Evolutionary conservation across 805 yeast species (phyloP).

Genomic region (Isabelozyma rhagii): DNA sequence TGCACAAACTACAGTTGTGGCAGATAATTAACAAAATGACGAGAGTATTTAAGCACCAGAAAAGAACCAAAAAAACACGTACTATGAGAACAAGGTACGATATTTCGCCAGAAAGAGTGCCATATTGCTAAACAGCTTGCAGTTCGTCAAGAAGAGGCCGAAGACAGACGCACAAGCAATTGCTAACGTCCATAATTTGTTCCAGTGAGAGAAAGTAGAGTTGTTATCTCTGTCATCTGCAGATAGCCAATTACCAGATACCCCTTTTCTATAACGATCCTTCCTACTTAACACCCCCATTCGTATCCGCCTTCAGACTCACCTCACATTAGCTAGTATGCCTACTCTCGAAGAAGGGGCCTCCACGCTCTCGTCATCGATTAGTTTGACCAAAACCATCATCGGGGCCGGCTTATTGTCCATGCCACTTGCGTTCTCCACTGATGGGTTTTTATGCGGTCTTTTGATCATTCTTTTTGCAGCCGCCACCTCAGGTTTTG

Average conservation of each 20-base stretch:
- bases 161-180: too few relatives aligned
- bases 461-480: constrained; percentile 53
- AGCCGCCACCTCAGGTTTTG: constrained; percentile 64
- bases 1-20: background rate
- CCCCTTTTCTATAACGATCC: background rate
- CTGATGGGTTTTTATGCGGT: constrained; percentile 66
- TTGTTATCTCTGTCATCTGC: too few relatives aligned
- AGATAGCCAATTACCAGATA: too few relatives aligned
- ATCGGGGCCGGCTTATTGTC: constrained; percentile 80
- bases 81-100: too few relatives aligned
- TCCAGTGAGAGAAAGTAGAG: too few relatives aligned
- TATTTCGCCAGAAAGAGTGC: too few relatives aligned
- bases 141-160: too few relatives aligned
- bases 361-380: constrained; percentile 54
- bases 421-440: constrained; percentile 67
- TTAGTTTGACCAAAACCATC: constrained; percentile 72
- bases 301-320: background rate
- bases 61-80: background rate
- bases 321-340: constrained; percentile 5
- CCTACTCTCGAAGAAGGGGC: constrained; percentile 33
- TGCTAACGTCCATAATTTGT: too few relatives aligned
- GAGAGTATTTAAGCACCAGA: background rate
- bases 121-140: too few relatives aligned
- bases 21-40: background rate
- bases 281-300: background rate